Evolutionary conservation across 2,329 filamentous ascomycete species (phyloP).

Genomic region (Aaosphaeria arxii): DNA sequence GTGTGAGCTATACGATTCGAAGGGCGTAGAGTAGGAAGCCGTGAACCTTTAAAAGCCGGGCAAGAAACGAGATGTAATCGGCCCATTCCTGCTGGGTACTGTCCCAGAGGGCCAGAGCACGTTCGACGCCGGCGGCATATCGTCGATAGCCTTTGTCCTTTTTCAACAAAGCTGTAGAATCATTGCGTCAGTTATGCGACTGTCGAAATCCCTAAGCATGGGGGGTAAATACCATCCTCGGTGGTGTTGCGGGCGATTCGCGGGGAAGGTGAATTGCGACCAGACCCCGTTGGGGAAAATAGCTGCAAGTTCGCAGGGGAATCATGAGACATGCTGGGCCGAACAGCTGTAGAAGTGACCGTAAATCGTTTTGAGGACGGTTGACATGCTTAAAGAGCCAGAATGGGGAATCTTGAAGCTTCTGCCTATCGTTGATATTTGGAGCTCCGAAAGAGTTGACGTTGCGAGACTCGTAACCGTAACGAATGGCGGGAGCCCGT

Average conservation of each 20-base stretch:
- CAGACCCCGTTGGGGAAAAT: slow-evolving; percentile 77
- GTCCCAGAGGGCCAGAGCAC: slow-evolving; percentile 85
- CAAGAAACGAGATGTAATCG: slow-evolving; percentile 97
- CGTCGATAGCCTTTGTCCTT: slow-evolving; percentile 73
- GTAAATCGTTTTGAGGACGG: slow-evolving; percentile 11
- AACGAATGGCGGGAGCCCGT: not conserved
- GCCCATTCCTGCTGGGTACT: slow-evolving; percentile 96
- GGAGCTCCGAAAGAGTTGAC: slow-evolving; percentile 4
- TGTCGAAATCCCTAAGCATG: not conserved
- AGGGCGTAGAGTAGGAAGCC: slow-evolving; percentile 5
- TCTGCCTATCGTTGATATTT: slow-evolving; percentile 4
- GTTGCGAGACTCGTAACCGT: slow-evolving; percentile 9
- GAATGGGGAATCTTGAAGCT: slow-evolving; percentile 3
- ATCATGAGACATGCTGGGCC: slow-evolving; percentile 39
- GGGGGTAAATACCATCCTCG: slow-evolving; percentile 65
- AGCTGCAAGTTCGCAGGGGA: slow-evolving; percentile 31
- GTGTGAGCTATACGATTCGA: not conserved
- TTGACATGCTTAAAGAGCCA: slow-evolving; percentile 27
- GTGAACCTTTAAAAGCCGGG: slow-evolving; percentile 78
- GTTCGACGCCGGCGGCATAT: slow-evolving; percentile 85
- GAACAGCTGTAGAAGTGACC: slow-evolving; percentile 13
- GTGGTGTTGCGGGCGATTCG: slow-evolving; percentile 75
- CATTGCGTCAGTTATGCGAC: slow-evolving; percentile 8
- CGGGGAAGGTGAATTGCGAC: slow-evolving; percentile 71
- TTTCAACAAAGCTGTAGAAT: slow-evolving; percentile 54